Conservation (phyloP, 106 monocot species). For the Phalaenopsis aphrodite region DNA sequence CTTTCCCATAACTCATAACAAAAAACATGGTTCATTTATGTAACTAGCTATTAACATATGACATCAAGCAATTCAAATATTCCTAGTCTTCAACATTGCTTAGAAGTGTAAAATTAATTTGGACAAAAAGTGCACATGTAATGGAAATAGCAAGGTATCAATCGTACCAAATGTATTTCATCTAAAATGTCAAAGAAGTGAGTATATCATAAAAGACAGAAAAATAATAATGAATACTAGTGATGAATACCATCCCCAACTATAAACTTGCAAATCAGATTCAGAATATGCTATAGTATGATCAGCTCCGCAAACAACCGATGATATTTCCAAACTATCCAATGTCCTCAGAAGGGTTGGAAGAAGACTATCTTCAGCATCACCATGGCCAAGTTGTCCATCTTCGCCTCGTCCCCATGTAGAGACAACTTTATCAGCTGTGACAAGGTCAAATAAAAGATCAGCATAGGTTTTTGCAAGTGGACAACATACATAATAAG, state of each 20-base stretch:
- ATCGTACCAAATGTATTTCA: neutral
- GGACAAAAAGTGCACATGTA: neutral
- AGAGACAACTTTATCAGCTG: slow-evolving; percentile 65
- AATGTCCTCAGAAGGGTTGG: slow-evolving; percentile 58
- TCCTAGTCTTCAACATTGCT: neutral
- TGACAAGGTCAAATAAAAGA: slow-evolving; percentile 1
- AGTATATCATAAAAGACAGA: neutral
- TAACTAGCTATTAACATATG: neutral
- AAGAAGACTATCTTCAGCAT: slow-evolving; percentile 66
- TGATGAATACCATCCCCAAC: slow-evolving; percentile 69
- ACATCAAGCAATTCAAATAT: neutral
- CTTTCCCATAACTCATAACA: neutral
- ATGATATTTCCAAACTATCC: slow-evolving; percentile 43
- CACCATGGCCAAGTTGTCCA: slow-evolving; percentile 90
- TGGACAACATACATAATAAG: neutral
- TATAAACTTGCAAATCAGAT: slow-evolving; percentile 53
- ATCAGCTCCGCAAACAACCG: slow-evolving; percentile 81
- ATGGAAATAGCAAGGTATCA: neutral
- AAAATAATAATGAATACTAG: neutral
- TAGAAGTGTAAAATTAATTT: neutral
- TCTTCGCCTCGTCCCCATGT: slow-evolving; percentile 96
- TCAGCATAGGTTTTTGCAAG: neutral
- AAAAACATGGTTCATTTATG: neutral
- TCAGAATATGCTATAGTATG: slow-evolving; percentile 88
- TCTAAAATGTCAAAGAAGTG: neutral